phyloP scores from a whole-genome alignment of 148 eudicot species.

The Vaccinium macrocarpon region DNA sequence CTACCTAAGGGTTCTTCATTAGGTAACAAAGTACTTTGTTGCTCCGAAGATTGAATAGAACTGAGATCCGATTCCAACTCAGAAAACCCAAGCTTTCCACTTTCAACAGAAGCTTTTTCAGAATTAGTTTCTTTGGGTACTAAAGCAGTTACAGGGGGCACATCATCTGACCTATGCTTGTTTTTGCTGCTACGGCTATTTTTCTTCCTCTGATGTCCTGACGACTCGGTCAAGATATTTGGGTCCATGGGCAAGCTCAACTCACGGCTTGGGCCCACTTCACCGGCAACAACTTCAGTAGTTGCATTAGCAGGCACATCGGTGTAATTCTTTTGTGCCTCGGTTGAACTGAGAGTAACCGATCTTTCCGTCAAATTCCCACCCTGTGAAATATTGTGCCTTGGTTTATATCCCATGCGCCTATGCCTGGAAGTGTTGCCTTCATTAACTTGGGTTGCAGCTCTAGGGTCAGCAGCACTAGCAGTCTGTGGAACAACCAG shows the following conservation, averaged over 20 bases:
- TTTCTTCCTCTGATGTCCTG: constrained; percentile 54
- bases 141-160: constrained; percentile 27
- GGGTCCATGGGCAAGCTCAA: constrained; percentile 23
- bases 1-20: constrained; percentile 47
- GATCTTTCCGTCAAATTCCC: constrained; percentile 37
- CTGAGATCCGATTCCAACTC: constrained; percentile 28
- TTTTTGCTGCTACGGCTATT: constrained; percentile 48
- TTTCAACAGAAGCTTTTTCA: constrained; percentile 33
- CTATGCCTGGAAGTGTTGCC: constrained; percentile 43
- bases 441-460: constrained; percentile 37
- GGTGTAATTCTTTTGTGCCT: constrained; percentile 14
- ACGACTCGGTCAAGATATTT: constrained; percentile 31
- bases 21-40: constrained; percentile 33
- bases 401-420: constrained; percentile 49
- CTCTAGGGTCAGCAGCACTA: constrained; percentile 30
- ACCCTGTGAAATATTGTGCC: constrained; percentile 38
- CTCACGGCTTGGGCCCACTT: constrained; percentile 22
- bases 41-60: constrained; percentile 39
- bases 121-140: constrained; percentile 32
- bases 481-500: constrained; percentile 25
- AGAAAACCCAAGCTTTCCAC: constrained; percentile 28
- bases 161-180: constrained; percentile 58
- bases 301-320: constrained; percentile 16
- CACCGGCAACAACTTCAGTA: constrained; percentile 26
- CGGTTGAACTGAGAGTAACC: constrained; percentile 17